Percentiles rank a stretch among this genome's conserved stretches.
Conservation (phyloP, 208 protist species). For the Tritrichomonas musculus region DNA sequence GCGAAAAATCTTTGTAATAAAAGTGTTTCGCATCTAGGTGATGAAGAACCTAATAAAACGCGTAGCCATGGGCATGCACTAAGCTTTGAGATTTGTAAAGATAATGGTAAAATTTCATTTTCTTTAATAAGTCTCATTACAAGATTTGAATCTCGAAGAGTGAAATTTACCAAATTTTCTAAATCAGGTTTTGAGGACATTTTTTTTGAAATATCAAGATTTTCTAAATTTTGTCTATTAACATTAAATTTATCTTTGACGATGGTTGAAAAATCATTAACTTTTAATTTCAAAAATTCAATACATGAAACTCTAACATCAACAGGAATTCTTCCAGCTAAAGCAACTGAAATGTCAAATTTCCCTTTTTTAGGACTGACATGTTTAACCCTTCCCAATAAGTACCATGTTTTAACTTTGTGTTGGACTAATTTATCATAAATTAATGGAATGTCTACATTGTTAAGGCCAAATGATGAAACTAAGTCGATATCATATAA, state of each 20-base stretch:
- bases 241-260: neutral
- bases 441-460: neutral
- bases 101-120: conserved; percentile 3
- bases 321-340: neutral
- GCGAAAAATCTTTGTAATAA: conserved; percentile 26
- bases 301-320: neutral
- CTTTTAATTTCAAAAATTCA: neutral
- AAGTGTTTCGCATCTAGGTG: neutral
- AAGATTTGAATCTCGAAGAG: neutral
- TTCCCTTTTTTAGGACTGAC: neutral
- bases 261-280: neutral
- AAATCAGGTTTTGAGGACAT: neutral
- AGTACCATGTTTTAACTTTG: neutral
- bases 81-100: neutral
- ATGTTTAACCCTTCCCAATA: neutral
- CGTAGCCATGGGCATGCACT: neutral
- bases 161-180: neutral
- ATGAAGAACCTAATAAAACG: neutral
- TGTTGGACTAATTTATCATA: neutral
- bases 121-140: neutral
- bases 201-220: no score
- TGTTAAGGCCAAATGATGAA: neutral
- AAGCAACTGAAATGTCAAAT: neutral
- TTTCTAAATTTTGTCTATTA: neutral
- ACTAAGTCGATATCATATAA: conserved; percentile 7